A percentile compares a stretch with the other conserved stretches of the same genome.
Evolutionary conservation across 139 green algal species (phyloP).

Genomic region (Auxenochlorella pyrenoidosa): DNA sequence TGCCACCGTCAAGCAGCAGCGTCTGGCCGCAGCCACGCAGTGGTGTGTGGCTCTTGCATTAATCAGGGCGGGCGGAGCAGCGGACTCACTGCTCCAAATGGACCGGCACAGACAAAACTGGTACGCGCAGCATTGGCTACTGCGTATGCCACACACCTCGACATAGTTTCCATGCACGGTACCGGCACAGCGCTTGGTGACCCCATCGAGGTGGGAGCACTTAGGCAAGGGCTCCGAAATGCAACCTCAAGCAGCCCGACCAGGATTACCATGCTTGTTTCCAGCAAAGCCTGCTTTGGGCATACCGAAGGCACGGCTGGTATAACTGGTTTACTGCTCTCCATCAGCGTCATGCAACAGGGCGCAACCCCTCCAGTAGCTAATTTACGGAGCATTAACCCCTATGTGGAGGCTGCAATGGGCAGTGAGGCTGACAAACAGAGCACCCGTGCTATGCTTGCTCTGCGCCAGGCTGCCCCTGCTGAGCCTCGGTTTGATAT

Average conservation of each 20-base stretch:
- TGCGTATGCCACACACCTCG: neutral
- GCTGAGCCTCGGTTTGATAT: too few relatives aligned
- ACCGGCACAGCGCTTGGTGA: slow-evolving; percentile 86
- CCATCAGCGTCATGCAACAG: slow-evolving; percentile 48
- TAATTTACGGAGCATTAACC: slow-evolving; percentile 81
- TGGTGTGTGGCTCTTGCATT: slow-evolving; percentile 37
- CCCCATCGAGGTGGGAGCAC: slow-evolving; percentile 86
- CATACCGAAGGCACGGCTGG: slow-evolving; percentile 84
- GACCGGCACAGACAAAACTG: slow-evolving; percentile 62
- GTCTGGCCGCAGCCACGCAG: neutral
- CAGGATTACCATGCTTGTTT: slow-evolving; percentile 41
- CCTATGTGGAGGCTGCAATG: slow-evolving; percentile 57
- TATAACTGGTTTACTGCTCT: slow-evolving; percentile 53
- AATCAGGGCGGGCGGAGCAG: slow-evolving; percentile 71
- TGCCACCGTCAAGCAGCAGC: neutral
- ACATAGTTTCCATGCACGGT: neutral
- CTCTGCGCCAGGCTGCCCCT: neutral
- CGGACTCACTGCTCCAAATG: slow-evolving; percentile 67
- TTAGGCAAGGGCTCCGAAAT: neutral
- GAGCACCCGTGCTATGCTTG: neutral
- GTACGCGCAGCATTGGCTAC: slow-evolving; percentile 50
- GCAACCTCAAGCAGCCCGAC: neutral
- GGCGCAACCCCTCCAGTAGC: slow-evolving; percentile 50
- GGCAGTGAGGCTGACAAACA: neutral
- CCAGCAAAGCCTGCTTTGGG: slow-evolving; percentile 74